Conservation (phyloP, 805 yeast genomes). For the Kuraishia capsulata region DNA sequence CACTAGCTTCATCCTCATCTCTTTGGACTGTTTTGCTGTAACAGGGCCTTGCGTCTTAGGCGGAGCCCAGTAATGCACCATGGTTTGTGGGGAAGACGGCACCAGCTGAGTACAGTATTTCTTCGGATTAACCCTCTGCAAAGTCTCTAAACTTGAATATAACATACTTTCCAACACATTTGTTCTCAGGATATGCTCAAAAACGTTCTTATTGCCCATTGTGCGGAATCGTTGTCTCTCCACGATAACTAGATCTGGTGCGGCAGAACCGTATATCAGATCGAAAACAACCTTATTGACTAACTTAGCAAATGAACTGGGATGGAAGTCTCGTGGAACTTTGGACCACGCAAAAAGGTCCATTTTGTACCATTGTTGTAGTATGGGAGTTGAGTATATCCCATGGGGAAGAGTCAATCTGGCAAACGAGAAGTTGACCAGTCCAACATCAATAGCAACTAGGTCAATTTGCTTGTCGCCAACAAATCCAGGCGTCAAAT, state of each 20-base stretch:
- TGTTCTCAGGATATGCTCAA: constrained; percentile 42
- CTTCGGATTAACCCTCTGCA: constrained; percentile 2
- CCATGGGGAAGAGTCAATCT: constrained; percentile 8
- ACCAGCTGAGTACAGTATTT: constrained; percentile 6
- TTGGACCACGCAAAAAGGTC: constrained; percentile 16
- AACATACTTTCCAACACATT: constrained; percentile 47
- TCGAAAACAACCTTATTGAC: constrained; percentile 10
- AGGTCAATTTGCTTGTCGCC: constrained; percentile 8
- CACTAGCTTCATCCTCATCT: constrained; percentile 15
- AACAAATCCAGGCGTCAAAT: not conserved
- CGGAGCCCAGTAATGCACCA: constrained; percentile 22
- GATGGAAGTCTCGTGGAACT: constrained; percentile 13
- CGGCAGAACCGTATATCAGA: constrained; percentile 7
- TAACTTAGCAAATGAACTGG: constrained; percentile 16
- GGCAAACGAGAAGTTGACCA: constrained; percentile 23
- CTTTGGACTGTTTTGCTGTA: constrained; percentile 11
- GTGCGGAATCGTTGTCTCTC: constrained; percentile 52
- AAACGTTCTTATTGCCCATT: constrained; percentile 32
- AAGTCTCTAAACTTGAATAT: constrained; percentile 13
- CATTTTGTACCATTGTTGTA: constrained; percentile 23
- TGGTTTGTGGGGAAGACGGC: constrained; percentile 16
- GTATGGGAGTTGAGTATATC: constrained; percentile 6
- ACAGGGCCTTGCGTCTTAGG: too few species aligned
- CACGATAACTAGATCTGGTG: constrained; percentile 34
- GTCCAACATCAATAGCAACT: constrained; percentile 23